phyloP scores from a whole-genome alignment of 495 filamentous ascomycete genomes.

The Neurospora africana region DNA sequence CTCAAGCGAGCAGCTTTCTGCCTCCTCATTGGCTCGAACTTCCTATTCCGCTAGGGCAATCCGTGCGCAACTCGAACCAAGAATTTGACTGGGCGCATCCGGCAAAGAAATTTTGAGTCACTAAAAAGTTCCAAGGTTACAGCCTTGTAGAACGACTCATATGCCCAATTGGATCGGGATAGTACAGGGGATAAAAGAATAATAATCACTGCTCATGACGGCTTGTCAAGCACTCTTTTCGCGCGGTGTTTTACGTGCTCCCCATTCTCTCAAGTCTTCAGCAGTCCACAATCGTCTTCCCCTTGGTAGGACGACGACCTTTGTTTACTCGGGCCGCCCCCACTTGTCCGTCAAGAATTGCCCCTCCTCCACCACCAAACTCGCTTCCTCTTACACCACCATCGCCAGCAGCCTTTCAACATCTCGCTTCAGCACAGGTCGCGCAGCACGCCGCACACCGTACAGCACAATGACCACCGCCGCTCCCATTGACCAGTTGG shows the following conservation, averaged over 20 bases:
- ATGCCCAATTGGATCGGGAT: background rate
- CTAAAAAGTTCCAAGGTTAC: background rate
- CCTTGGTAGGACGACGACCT: background rate
- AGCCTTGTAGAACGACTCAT: background rate
- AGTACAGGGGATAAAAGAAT: background rate
- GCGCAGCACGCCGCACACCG: slow-evolving; percentile 12
- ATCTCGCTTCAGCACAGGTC: background rate
- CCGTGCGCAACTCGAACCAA: background rate
- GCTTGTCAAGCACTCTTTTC: background rate
- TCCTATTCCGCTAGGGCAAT: accelerated
- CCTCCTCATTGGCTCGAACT: background rate
- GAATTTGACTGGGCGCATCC: background rate
- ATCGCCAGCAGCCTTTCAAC: background rate
- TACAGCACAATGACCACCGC: slow-evolving; percentile 16
- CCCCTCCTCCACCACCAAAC: background rate
- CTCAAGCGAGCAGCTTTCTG: background rate
- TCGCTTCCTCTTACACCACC: background rate
- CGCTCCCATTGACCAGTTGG: slow-evolving; percentile 25
- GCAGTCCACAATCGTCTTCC: background rate
- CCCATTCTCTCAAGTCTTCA: background rate
- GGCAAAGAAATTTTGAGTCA: background rate
- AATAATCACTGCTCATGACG: background rate
- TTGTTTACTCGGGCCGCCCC: background rate
- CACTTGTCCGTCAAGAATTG: background rate
- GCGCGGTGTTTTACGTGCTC: background rate